These are phyloP conservation scores for Sarocladiaceae sp. DNA, from an alignment of 2,329 filamentous ascomycete genomes.

Conservation along the genomic window DNA sequence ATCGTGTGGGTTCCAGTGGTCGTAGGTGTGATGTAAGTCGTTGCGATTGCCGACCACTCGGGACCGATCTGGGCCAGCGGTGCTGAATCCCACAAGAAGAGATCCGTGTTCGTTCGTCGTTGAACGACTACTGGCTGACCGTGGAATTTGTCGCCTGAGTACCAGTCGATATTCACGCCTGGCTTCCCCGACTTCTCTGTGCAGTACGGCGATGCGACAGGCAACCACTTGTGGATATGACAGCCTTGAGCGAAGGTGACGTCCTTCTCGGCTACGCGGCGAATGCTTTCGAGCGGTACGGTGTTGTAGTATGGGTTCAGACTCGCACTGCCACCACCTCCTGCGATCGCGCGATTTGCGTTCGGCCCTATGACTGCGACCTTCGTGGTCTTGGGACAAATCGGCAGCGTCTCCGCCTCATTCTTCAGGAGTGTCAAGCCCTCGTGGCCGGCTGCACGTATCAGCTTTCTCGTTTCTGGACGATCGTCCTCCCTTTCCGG, in stretches of 20 bases:
- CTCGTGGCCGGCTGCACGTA: slow-evolving; percentile 57
- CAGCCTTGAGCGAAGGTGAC: slow-evolving; percentile 59
- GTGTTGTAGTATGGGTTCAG: slow-evolving; percentile 67
- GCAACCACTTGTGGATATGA: slow-evolving; percentile 62
- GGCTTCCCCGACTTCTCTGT: slow-evolving; percentile 51
- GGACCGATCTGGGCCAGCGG: slow-evolving; percentile 55
- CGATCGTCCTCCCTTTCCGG: slow-evolving; percentile 53
- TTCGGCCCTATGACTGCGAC: slow-evolving; percentile 66
- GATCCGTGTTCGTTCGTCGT: slow-evolving; percentile 58
- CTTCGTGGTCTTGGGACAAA: slow-evolving; percentile 49
- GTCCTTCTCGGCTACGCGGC: slow-evolving; percentile 46
- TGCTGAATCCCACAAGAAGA: slow-evolving; percentile 68
- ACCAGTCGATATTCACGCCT: slow-evolving; percentile 63
- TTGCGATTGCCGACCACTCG: slow-evolving; percentile 61
- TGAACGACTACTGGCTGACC: slow-evolving; percentile 54
- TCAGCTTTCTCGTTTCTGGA: slow-evolving; percentile 54
- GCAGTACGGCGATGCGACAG: slow-evolving; percentile 52
- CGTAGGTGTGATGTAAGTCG: slow-evolving; percentile 53
- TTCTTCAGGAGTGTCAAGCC: slow-evolving; percentile 64
- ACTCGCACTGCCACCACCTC: slow-evolving; percentile 63
- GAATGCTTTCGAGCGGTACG: slow-evolving; percentile 58
- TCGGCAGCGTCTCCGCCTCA: slow-evolving; percentile 52
- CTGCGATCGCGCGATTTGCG: slow-evolving; percentile 62
- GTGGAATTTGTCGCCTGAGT: slow-evolving; percentile 57
- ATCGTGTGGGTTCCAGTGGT: slow-evolving; percentile 60